Base-by-base conservation (phyloP, 2,329 filamentous ascomycete genomes). In the Fusarium robinianum region DNA sequence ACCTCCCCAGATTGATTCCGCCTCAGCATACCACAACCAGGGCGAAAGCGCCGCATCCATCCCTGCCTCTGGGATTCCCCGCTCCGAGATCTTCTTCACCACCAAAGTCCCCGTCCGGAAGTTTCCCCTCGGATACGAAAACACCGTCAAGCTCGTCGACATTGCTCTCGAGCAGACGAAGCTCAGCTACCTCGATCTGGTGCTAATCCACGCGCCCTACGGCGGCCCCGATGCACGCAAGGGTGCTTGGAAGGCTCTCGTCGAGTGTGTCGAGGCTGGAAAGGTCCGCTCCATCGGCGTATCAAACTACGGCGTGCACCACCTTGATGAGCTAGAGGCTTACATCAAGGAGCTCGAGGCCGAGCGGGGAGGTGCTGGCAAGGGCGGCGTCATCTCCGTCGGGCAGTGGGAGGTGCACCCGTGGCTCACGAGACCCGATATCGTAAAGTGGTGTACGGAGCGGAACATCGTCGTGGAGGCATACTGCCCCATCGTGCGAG, bases 321-420 rank as follows among this genome's bases (percentile, higher is more conserved):
- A 85, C 56, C 70, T 85, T 3, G 72, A 81, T 32, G 80, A 85
- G 64, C 69, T 85, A 19, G 77, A 82, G 64, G 63, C 61, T 41
- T 76, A 83, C 65, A 83, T 82, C 45, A 71, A 69, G 39, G 79
- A 84, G 64, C 77, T 84, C 1, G 84, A 87, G 60, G 62, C 65
- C 12, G 80, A 81, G 65, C 76, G 79, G 29, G 77, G 82, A 31
- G 81, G 80, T 2, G 70, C 73, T 44, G 84, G 83, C 8, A 84
- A 81, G 55, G 83, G 81, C 30, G 88, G 88, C 16, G 73, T 88
- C 26, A 78, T 96, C 61, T 87, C 84, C 49, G 87, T 96, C 24
- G 90, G 89, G 26, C 91, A 96, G 69, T 90, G 87, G 69, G 91
- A 96, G 70, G 72, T 96, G 8, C 91, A 96, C 68, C 91, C 91